Evolutionary conservation across 75 land plant species (phyloP).

Genomic region (Cryptomeria japonica): DNA sequence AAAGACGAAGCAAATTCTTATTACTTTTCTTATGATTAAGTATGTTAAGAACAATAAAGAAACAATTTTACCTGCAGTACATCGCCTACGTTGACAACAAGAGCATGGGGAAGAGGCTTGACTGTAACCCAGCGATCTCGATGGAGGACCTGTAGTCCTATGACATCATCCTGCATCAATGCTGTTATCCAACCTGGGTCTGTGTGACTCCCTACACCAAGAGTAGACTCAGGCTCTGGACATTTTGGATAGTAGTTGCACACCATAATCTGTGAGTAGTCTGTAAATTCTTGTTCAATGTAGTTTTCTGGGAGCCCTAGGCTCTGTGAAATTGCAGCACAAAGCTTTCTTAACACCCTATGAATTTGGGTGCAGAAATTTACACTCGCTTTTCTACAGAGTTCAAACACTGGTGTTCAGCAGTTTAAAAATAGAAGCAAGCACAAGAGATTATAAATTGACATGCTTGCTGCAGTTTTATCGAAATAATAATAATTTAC

Average conservation of each 20-base stretch:
- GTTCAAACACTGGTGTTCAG: too few relatives aligned
- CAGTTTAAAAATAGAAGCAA: too few relatives aligned
- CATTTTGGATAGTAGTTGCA: conserved; percentile 17
- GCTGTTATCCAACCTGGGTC: conserved; percentile 15
- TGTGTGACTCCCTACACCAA: conserved; percentile 21
- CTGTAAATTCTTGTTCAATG: not conserved
- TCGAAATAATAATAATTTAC: too few relatives aligned
- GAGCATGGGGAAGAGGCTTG: conserved; percentile 8
- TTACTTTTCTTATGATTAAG: not conserved
- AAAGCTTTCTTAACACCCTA: not conserved
- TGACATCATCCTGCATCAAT: conserved; percentile 22
- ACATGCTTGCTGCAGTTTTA: too few relatives aligned
- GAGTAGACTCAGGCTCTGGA: conserved; percentile 16
- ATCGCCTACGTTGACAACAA: conserved; percentile 28
- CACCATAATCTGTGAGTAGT: not conserved
- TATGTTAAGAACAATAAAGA: not conserved
- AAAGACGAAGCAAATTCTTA: not conserved
- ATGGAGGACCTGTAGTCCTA: conserved; percentile 27
- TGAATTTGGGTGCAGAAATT: not conserved
- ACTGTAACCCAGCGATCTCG: conserved; percentile 17
- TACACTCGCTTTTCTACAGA: not conserved
- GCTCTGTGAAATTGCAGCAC: not conserved
- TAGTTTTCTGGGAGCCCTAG: not conserved
- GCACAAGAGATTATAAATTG: too few relatives aligned
- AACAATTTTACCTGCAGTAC: conserved; percentile 17